These are phyloP conservation scores for Naegleria lovaniensis DNA, from an alignment of 208 protist genomes.

Conservation along the genomic window DNA sequence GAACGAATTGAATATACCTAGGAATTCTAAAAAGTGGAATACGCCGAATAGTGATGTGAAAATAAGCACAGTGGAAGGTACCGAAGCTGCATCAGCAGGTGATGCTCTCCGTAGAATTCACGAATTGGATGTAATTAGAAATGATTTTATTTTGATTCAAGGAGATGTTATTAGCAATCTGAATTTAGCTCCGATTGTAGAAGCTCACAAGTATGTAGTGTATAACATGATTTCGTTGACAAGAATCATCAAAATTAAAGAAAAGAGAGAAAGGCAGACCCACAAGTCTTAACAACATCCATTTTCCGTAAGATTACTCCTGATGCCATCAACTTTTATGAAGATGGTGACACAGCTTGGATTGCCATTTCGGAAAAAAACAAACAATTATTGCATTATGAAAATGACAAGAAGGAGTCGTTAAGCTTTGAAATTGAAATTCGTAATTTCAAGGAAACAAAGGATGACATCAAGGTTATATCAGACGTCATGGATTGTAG, in stretches of 20 bases:
- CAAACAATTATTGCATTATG: not conserved
- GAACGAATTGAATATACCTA: not conserved
- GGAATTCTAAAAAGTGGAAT: not conserved
- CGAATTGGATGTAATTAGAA: not conserved
- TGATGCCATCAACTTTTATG: not conserved
- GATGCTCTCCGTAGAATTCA: conserved; percentile 22
- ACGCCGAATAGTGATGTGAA: not conserved
- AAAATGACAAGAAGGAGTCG: not conserved
- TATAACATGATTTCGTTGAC: too few relatives aligned
- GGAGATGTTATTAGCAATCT: conserved; percentile 26
- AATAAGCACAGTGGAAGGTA: not conserved
- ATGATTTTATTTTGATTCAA: conserved; percentile 27
- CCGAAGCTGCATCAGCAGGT: not conserved
- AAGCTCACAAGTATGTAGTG: not conserved
- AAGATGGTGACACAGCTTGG: not conserved
- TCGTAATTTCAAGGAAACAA: not conserved
- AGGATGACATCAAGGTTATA: not conserved
- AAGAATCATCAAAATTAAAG: not conserved
- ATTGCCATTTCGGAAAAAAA: not conserved
- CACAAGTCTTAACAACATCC: not conserved
- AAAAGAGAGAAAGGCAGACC: not conserved
- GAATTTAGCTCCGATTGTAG: not conserved
- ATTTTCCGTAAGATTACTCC: not conserved
- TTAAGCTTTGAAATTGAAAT: not conserved
- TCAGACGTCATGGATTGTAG: conserved; percentile 17